These are phyloP conservation scores for Dactylellina haptotyla DNA, from an alignment of 2,329 filamentous ascomycete genomes.

Conservation along the genomic window DNA sequence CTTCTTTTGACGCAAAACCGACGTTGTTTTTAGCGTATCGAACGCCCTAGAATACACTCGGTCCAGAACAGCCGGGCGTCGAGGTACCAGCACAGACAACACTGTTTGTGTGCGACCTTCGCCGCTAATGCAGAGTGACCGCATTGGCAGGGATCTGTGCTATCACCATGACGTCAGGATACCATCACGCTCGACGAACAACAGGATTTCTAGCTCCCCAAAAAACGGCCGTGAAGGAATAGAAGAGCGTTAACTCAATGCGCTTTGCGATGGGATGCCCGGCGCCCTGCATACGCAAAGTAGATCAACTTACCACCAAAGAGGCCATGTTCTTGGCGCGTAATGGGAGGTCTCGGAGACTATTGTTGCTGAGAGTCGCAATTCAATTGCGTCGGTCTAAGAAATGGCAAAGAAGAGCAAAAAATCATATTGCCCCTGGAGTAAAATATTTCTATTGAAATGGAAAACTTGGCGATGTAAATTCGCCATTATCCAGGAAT, in stretches of 20 bases:
- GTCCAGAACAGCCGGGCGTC: conserved; percentile 1
- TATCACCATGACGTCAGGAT: conserved; percentile 50
- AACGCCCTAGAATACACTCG: conserved; percentile 12
- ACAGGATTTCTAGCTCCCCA: conserved; percentile 23
- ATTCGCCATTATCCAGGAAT: too few species aligned
- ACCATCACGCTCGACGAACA: conserved; percentile 24
- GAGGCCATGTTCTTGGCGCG: too few species aligned
- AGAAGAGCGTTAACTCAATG: background rate
- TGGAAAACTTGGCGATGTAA: too few species aligned
- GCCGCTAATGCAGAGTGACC: conserved; percentile 51
- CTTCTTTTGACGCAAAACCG: conserved; percentile 30
- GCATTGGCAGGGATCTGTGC: conserved; percentile 30
- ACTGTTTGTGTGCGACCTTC: background rate
- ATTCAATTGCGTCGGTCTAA: background rate
- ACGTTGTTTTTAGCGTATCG: conserved; percentile 10
- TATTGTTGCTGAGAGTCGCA: too few species aligned
- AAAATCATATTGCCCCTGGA: too few species aligned
- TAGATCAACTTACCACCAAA: too few species aligned
- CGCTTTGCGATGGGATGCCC: background rate
- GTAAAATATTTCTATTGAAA: too few species aligned
- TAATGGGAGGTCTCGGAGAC: too few species aligned
- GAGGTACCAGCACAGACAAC: conserved; percentile 1
- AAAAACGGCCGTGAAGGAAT: background rate
- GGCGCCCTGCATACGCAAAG: conserved; percentile 22
- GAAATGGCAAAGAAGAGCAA: too few species aligned